Conservation (phyloP, 805 yeast genomes). For the Yarrowia porcina region DNA sequence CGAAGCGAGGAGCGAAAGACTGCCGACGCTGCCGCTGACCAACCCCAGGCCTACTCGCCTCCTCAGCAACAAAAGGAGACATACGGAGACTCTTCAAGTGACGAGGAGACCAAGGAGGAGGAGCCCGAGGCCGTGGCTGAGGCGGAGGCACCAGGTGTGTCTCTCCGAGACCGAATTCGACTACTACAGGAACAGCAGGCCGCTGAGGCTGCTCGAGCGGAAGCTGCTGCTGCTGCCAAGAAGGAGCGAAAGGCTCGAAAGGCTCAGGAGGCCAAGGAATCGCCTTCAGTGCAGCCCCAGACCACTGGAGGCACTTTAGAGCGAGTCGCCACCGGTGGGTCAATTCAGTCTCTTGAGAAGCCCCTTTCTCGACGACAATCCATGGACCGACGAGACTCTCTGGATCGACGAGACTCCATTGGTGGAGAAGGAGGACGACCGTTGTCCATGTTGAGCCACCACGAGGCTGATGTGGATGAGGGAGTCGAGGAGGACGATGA, state of each 20-base stretch:
- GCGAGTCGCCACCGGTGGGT: conserved; percentile 26
- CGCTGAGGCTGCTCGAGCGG: conserved; percentile 68
- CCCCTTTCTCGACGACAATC: conserved; percentile 19
- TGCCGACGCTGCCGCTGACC: conserved; percentile 27
- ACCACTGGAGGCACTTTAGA: conserved; percentile 23
- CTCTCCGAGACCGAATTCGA: conserved; percentile 83
- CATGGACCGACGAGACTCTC: conserved; percentile 3
- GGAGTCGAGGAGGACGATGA: conserved; percentile 16
- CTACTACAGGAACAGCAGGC: conserved; percentile 75
- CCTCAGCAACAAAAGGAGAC: conserved; percentile 35
- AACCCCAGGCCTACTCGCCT: conserved; percentile 33
- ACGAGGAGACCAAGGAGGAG: conserved; percentile 30
- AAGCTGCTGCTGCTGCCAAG: conserved; percentile 53
- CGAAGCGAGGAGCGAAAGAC: conserved; percentile 22
- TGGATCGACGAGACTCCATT: conserved; percentile 12
- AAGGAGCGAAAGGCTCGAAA: conserved; percentile 37
- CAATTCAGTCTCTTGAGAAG: conserved; percentile 15
- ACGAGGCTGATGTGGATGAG: conserved; percentile 4
- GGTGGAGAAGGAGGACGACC: conserved; percentile 7
- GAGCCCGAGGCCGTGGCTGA: conserved; percentile 36
- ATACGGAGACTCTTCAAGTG: conserved; percentile 31
- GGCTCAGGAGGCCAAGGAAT: neutral
- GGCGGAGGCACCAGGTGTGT: conserved; percentile 67
- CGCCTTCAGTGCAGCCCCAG: conserved; percentile 20
- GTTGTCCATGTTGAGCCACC: neutral